phyloP scores from a whole-genome alignment of 495 filamentous ascomycete genomes.

The Podospora sp. region DNA sequence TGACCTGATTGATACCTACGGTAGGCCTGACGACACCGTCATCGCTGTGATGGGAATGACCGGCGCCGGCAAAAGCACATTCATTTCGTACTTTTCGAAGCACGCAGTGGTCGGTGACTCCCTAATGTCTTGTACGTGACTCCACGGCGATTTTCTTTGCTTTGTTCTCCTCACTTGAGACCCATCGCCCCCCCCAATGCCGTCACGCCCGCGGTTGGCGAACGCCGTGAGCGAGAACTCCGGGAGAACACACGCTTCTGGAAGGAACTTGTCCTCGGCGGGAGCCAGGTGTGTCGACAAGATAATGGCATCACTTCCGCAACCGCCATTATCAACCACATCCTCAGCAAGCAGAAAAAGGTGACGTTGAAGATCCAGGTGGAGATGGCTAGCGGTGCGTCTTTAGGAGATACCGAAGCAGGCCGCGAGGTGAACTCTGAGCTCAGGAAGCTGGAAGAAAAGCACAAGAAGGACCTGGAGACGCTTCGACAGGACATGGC shows the following conservation, averaged over 20 bases:
- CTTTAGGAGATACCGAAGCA: conserved; percentile 2
- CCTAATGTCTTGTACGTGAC: conserved; percentile 6
- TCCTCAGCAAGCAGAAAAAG: neutral
- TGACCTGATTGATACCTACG: neutral
- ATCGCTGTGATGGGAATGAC: conserved; percentile 11
- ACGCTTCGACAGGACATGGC: neutral
- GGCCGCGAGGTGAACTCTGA: conserved; percentile 4
- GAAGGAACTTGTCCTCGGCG: neutral
- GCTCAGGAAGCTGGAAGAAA: neutral
- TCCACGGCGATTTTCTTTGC: too few relatives aligned
- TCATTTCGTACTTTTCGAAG: conserved; percentile 11
- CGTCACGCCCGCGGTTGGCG: neutral
- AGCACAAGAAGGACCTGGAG: conserved; percentile 1
- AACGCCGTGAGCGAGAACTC: neutral
- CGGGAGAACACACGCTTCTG: neutral
- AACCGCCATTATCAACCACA: neutral
- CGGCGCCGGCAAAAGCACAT: conserved; percentile 4
- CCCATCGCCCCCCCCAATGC: conserved; percentile 4
- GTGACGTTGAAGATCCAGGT: conserved; percentile 11
- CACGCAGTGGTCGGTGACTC: conserved; percentile 1
- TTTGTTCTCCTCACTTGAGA: too few relatives aligned
- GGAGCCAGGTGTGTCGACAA: neutral
- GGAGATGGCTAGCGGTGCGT: neutral
- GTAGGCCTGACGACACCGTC: conserved; percentile 5
- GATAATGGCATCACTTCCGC: neutral